phyloP scores from a whole-genome alignment of 208 protist species.

The Trypanosoma avium region DNA sequence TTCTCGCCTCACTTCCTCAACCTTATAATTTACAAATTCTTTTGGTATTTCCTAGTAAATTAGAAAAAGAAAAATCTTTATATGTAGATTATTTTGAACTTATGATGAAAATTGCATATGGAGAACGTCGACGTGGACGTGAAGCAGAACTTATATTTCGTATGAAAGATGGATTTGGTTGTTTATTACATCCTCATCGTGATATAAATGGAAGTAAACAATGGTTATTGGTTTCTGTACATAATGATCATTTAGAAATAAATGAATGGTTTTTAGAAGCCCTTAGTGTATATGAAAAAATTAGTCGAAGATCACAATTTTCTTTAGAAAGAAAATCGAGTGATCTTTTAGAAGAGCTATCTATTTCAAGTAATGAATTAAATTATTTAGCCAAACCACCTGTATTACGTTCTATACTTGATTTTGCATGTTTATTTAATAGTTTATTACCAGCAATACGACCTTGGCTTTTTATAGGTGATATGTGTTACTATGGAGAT shows the following conservation, averaged over 20 bases:
- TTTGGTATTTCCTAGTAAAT: slow-evolving; percentile 8
- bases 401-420: slow-evolving; percentile 31
- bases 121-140: slow-evolving; percentile 13
- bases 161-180: slow-evolving; percentile 23
- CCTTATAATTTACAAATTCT: slow-evolving; percentile 17
- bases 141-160: slow-evolving; percentile 20
- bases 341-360: background rate
- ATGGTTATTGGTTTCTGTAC: slow-evolving; percentile 20
- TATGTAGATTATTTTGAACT: slow-evolving; percentile 22
- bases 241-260: background rate
- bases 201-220: background rate
- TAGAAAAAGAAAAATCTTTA: background rate
- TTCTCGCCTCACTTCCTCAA: slow-evolving; percentile 19
- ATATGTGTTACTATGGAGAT: slow-evolving; percentile 33
- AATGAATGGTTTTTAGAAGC: slow-evolving; percentile 23
- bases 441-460: slow-evolving; percentile 20
- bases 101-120: slow-evolving; percentile 22
- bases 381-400: background rate
- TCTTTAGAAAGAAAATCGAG: background rate
- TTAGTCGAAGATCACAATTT: background rate
- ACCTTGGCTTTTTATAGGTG: slow-evolving; percentile 18
- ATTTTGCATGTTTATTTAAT: slow-evolving; percentile 35
- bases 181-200: slow-evolving; percentile 14
- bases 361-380: background rate
- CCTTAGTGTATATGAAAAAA: slow-evolving; percentile 9